Evolutionary conservation across 371 early-diverging fungal species (phyloP), one percentile per base, ranked within the genome.

Genomic region (Mortierella sp.): DNA sequence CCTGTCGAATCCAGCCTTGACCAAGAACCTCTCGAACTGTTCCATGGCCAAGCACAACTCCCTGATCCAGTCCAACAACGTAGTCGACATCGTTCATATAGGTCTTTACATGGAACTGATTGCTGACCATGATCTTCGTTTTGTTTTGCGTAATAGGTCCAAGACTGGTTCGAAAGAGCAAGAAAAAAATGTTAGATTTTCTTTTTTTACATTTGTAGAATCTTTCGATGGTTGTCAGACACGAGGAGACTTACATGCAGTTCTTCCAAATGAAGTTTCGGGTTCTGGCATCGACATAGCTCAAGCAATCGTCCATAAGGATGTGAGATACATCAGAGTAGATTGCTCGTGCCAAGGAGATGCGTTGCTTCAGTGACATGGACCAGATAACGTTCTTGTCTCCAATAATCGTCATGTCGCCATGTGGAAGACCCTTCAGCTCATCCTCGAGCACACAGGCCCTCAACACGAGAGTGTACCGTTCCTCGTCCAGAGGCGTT

Each of bases 401-500:
- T 4, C 78, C 78, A 45, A 76, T 70, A 21, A 76, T 76, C 0
- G 78, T 70, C 67, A 65, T 69, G n/a, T 76, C 78, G 12, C 66
- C 66, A 19, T 62, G 58, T 3, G 66, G 59, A 42, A 76, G 60
- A 2, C 80, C 79, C 2, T 70, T 53, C 28, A 88, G 45, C 42
- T 88, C 88, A 57, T 82, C 81, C 31, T 82, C 82, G 18, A 88
- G 79, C 26, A 86, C 85, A 45, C 91, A 88, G 1, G 91, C 86
- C 30, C 86, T 85, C 24, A 94, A 81, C 0, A 91, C 92, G 7
- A 84, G 82, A 18, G 65, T 41, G 47, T 88, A 88, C 3, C 87
- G 80, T 19, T 78, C 71, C 47, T 72, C 79, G 24, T 83, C 70
- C 67, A 72, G 78, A 39, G 55, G 87, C 61, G 76, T 69, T 41